Evolutionary conservation across 306 rosid species (phyloP).

Genomic region (Vachellia collinsii): DNA sequence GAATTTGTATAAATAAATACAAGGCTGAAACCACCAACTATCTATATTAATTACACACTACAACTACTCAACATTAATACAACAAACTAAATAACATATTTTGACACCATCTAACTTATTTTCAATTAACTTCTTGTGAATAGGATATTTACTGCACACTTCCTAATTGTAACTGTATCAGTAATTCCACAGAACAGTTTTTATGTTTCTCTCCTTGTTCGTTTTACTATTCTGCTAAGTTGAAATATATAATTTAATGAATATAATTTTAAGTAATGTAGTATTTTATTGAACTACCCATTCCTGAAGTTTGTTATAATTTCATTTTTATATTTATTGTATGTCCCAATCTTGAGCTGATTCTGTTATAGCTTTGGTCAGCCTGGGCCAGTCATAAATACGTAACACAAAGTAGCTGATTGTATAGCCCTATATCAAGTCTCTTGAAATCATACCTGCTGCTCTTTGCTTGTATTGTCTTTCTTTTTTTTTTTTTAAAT

Average conservation of each 20-base stretch:
- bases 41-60: too few species aligned
- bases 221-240: background rate
- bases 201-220: too few species aligned
- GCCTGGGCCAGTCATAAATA: background rate
- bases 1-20: too few species aligned
- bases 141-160: too few species aligned
- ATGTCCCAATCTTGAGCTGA: background rate
- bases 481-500: background rate
- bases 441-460: conserved; percentile 19
- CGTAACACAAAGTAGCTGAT: background rate
- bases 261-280: background rate
- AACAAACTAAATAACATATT: too few species aligned
- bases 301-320: background rate
- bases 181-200: too few species aligned
- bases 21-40: too few species aligned
- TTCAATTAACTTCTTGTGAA: too few species aligned
- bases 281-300: background rate
- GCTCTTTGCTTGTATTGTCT: conserved; percentile 1
- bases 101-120: too few species aligned
- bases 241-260: background rate
- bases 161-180: too few species aligned
- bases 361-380: background rate
- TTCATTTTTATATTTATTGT: background rate
- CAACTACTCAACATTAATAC: too few species aligned
- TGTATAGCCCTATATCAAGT: background rate